Conservation (phyloP, 1,139 yeast genomes). For the Dujonia santamariae region DNA sequence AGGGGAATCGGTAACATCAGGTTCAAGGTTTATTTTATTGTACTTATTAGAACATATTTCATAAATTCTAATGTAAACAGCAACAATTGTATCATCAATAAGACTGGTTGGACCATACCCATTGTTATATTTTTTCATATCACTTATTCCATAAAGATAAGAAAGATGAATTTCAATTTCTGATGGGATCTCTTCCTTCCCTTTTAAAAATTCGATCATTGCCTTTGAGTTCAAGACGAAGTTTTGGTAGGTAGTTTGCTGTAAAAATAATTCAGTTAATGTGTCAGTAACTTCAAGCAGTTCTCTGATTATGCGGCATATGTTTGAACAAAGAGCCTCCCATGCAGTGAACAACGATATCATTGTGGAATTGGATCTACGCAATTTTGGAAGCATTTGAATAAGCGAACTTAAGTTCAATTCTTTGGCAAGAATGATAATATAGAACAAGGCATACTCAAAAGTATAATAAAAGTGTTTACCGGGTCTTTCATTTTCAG, state of each 20-base stretch:
- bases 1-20: slow-evolving; percentile 23
- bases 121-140: slow-evolving; percentile 68
- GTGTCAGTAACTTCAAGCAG: slow-evolving; percentile 42
- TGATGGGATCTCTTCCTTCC: slow-evolving; percentile 21
- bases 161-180: slow-evolving; percentile 32
- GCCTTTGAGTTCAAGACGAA: slow-evolving; percentile 41
- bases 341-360: slow-evolving; percentile 58
- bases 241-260: slow-evolving; percentile 43
- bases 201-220: slow-evolving; percentile 21
- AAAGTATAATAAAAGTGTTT: slow-evolving; percentile 80
- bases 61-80: slow-evolving; percentile 55
- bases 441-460: slow-evolving; percentile 64
- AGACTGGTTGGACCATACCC: slow-evolving; percentile 81
- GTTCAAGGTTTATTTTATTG: slow-evolving; percentile 3
- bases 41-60: slow-evolving; percentile 16
- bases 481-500: slow-evolving; percentile 89
- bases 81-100: slow-evolving; percentile 71
- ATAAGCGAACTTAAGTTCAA: slow-evolving; percentile 61
- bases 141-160: slow-evolving; percentile 53
- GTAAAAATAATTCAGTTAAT: slow-evolving; percentile 54
- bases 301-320: slow-evolving; percentile 49
- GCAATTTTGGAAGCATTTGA: slow-evolving; percentile 61
- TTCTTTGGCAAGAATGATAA: slow-evolving; percentile 51
- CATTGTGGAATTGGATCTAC: slow-evolving; percentile 78
- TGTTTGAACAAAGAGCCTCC: slow-evolving; percentile 53